Percentiles rank a stretch among this genome's conserved stretches.
Evolutionary conservation across 306 rosid species (phyloP).

Genomic region (Lathyrus oleraceus): DNA sequence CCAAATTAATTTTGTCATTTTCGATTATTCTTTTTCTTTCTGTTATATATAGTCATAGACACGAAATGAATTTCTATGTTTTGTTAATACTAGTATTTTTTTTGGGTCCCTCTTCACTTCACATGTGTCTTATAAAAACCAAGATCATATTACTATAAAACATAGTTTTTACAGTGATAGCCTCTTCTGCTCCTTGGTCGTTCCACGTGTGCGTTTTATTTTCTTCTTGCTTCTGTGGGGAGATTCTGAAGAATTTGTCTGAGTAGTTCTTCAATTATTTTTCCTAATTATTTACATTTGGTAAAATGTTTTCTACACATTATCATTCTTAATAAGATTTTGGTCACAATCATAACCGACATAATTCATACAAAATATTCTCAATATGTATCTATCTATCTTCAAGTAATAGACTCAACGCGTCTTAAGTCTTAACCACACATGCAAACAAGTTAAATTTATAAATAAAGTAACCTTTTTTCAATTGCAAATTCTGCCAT

Average conservation of each 20-base stretch:
- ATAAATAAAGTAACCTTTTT: slow-evolving; percentile 31
- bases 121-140: slow-evolving; percentile 33
- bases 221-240: not conserved
- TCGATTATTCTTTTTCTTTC: slow-evolving; percentile 26
- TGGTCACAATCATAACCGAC: slow-evolving; percentile 37
- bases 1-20: slow-evolving; percentile 31
- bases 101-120: slow-evolving; percentile 43
- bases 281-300: not conserved
- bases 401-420: slow-evolving; percentile 31
- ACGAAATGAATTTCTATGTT: slow-evolving; percentile 30
- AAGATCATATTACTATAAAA: slow-evolving; percentile 17
- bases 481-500: slow-evolving; percentile 49
- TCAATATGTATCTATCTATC: not conserved
- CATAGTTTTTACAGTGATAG: slow-evolving; percentile 33
- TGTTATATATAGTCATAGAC: not conserved
- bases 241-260: slow-evolving; percentile 10
- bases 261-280: not conserved
- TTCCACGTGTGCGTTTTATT: slow-evolving; percentile 23
- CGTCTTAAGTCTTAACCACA: slow-evolving; percentile 30
- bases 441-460: slow-evolving; percentile 32
- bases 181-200: slow-evolving; percentile 19
- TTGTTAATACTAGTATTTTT: slow-evolving; percentile 32
- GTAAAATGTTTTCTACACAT: not conserved
- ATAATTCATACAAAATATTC: slow-evolving; percentile 21
- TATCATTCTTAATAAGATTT: not conserved